phyloP scores from a whole-genome alignment of 2,329 filamentous ascomycete genomes.

The Aspergillus neotritici region DNA sequence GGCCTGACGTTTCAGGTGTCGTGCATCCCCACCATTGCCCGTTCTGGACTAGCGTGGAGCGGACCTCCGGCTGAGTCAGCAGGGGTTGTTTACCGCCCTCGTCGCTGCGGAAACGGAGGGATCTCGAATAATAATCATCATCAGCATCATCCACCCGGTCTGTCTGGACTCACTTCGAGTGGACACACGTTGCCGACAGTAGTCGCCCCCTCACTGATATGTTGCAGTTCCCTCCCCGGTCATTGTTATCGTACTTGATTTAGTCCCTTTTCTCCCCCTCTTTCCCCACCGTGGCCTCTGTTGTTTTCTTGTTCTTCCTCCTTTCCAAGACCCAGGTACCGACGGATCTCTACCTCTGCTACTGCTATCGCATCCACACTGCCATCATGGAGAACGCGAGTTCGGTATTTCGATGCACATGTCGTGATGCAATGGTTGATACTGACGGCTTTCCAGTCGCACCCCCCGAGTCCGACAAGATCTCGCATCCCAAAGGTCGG shows the following conservation, averaged over 20 bases:
- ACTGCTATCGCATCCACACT: neutral
- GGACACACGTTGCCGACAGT: too few species aligned
- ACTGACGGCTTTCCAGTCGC: conserved; percentile 17
- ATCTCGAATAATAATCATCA: conserved; percentile 3
- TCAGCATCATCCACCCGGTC: neutral
- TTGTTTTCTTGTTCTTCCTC: conserved; percentile 4
- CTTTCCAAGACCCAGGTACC: conserved; percentile 7
- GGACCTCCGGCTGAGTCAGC: conserved; percentile 23
- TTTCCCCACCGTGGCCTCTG: neutral
- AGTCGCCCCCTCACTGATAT: conserved; percentile 10
- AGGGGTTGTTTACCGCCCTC: conserved; percentile 28
- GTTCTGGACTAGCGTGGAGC: too few species aligned
- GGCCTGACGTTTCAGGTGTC: conserved; percentile 2
- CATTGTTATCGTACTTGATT: conserved; percentile 7
- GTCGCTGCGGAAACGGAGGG: conserved; percentile 28
- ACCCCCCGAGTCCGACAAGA: conserved; percentile 22
- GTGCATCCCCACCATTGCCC: conserved; percentile 5
- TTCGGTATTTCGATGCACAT: conserved; percentile 18
- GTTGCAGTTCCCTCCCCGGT: conserved; percentile 6
- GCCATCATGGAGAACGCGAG: conserved; percentile 31
- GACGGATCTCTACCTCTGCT: too few species aligned
- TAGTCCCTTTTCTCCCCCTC: neutral
- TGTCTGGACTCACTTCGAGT: neutral
- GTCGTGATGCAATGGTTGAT: neutral
- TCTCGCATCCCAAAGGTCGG: conserved; percentile 29